These are phyloP conservation scores for Chlamydomonas sphaeroides DNA, from an alignment of 139 green algal species.

Conservation along the genomic window DNA sequence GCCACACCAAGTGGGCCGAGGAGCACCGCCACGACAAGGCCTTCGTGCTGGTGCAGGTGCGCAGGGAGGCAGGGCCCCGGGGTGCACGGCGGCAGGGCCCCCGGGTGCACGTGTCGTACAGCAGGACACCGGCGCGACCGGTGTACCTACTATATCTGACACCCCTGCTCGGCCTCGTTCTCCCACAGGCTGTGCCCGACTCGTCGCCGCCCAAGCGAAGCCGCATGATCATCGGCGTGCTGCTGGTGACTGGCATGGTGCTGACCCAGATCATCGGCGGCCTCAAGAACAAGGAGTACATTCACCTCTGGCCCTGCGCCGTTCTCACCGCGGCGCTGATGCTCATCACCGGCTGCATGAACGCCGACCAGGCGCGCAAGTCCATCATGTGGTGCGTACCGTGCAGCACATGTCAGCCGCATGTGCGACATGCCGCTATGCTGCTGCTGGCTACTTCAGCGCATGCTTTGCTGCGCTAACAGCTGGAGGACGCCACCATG, in stretches of 20 bases:
- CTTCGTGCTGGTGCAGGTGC: slow-evolving; percentile 38
- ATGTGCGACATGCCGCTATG: no score
- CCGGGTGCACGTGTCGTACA: no score
- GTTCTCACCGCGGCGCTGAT: slow-evolving; percentile 68
- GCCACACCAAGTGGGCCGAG: slow-evolving; percentile 18
- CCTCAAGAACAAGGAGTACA: slow-evolving; percentile 44
- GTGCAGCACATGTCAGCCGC: no score
- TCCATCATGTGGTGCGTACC: slow-evolving; percentile 65
- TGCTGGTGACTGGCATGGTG: slow-evolving; percentile 61
- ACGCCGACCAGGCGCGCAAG: slow-evolving; percentile 56
- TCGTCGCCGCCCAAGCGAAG: slow-evolving; percentile 37
- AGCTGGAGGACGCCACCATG: no score
- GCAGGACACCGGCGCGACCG: no score
- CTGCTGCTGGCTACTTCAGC: no score
- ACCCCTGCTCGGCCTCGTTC: no score
- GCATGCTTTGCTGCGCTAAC: no score
- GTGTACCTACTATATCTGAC: no score
- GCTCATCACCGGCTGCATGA: slow-evolving; percentile 75
- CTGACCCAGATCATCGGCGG: slow-evolving; percentile 48
- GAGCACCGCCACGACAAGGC: slow-evolving; percentile 39
- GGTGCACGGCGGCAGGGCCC: no score
- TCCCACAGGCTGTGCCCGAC: slow-evolving; percentile 26
- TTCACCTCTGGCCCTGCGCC: slow-evolving; percentile 62
- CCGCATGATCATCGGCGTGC: slow-evolving; percentile 51
- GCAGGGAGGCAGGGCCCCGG: background rate